Evolutionary conservation across 768 basidiomycete species (phyloP), one percentile per base, ranked within the genome.

Genomic region (Lactarius sanguifluus): DNA sequence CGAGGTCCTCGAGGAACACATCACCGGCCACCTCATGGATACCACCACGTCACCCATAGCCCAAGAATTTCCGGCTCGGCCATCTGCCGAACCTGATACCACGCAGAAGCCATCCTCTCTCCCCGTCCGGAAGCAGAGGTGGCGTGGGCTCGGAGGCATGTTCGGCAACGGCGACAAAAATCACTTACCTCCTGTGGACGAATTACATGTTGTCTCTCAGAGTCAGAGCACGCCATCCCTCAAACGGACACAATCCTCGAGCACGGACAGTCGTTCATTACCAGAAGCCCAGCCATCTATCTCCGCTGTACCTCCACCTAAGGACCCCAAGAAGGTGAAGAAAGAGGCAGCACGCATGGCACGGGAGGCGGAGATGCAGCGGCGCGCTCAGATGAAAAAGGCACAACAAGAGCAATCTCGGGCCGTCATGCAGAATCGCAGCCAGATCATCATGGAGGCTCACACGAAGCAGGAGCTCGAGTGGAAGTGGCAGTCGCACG

Each of bases 381-480:
- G 89, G 68, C 91, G 93, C 69, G 86, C 86, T 64, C 81, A 91
- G 68, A 86, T 83, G 20, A 86, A 88, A 75, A 86, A 86, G 72
- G 87, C 80, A 73, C 87, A 92, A 68, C 86, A 87, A 71, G 95
- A 97, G 72, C 90, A 94, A 76, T 92, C 94, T 20, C 86, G 94
- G 62, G 93, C 92, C 54, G 94, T 96, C 77, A 90, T 96, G 87
- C 85, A 88, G 73, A 96, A 96, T 80, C 89, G 92, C 69, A 88
- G 85, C 66, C 86, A 88, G 70, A 82, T 93, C 76, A 80, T 91
- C 72, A 85, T 85, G 73, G 83, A 86, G 70, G 82, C 74, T 20
- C 76, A 80, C 36, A 77, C 75, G 55, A 80, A 77, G 70, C 78
- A 81, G 64, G 85, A 89, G 66, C 73, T 89, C 40, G 89, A 89